Base-by-base conservation (phyloP, 257 asterid genomes). In the Solanum sitiens region DNA sequence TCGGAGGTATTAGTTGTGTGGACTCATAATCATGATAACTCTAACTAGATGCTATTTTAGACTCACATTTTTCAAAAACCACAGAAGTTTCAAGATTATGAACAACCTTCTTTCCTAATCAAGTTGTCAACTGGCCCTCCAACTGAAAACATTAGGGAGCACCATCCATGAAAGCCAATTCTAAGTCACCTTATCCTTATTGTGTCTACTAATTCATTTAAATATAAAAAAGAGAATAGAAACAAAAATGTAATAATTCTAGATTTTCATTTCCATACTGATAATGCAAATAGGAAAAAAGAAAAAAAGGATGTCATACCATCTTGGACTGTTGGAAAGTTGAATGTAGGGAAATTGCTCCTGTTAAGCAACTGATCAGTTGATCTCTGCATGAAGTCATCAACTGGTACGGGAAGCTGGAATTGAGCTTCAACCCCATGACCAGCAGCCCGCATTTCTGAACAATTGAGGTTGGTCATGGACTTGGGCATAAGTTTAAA, bases 381-480 rank as follows among this genome's bases (percentile, higher is more conserved):
- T 50, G 98, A 93, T 93, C 98, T 91, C 89, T 93, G 99, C 98
- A 97, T 97, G 92, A 97, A 95, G 87, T 95, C 99, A 87, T 97
- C 98, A 83, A 97, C 99, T 27, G 96, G 94, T 40, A 97, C 93
- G 9, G 98, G 98, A 91, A 95, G 93, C 93, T 94, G 98, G 90
- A 97, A 97, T 74, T 95, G 98, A 87, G 96, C 98, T 87, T 97
- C 98, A 86, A 97, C 95, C 76, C 97, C 98, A 82, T 97, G 98
- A 86, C 99, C 99, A 90, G 99, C 98, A 73, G 98, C 99, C 88
- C 95, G 91, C 99, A 97, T 97, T 93, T 97, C 99, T 39, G 98
- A 89, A 89, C 99, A 97, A 87, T 90, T 93, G 87, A 97, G 94
- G 90, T 94, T 95, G 92, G 96, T 89, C 96, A 93, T 92, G 75